Conservation (phyloP, 2,329 filamentous ascomycete species). For the Dactylellina sp. region DNA sequence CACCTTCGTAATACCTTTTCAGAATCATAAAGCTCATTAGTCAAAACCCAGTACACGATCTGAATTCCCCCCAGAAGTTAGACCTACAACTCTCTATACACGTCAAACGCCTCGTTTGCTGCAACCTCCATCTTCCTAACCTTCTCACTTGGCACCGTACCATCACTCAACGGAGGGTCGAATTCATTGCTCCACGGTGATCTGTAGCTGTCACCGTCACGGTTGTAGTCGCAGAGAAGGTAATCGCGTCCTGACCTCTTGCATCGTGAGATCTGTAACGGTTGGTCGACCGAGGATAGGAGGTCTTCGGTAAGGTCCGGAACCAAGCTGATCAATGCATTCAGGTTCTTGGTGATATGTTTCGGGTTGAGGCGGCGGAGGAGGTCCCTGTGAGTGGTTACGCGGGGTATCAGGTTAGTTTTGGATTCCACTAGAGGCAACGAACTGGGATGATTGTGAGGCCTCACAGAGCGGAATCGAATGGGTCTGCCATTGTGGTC, state of each 20-base stretch:
- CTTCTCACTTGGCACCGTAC: conserved; percentile 86
- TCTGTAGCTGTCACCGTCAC: conserved; percentile 96
- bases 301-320: conserved; percentile 97
- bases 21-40: neutral
- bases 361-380: conserved; percentile 97
- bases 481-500: conserved; percentile 69
- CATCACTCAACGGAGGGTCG: conserved; percentile 88
- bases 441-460: conserved; percentile 21
- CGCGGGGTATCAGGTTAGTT: conserved; percentile 35
- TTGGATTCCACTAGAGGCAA: conserved; percentile 36
- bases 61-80: neutral
- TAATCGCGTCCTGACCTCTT: conserved; percentile 91
- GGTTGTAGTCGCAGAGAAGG: conserved; percentile 99
- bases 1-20: conserved; percentile 86
- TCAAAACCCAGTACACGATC: neutral
- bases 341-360: conserved; percentile 87
- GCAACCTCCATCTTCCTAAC: conserved; percentile 93
- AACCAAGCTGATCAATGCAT: conserved; percentile 85
- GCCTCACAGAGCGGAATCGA: conserved; percentile 81
- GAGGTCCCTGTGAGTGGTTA: conserved; percentile 77
- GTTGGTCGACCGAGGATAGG: conserved; percentile 96
- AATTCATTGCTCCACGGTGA: conserved; percentile 99
- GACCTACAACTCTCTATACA: conserved; percentile 84
- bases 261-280: conserved; percentile 86
- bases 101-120: conserved; percentile 95